phyloP scores from a whole-genome alignment of 1,139 yeast species.

The Debaryomyces singareniensis region DNA sequence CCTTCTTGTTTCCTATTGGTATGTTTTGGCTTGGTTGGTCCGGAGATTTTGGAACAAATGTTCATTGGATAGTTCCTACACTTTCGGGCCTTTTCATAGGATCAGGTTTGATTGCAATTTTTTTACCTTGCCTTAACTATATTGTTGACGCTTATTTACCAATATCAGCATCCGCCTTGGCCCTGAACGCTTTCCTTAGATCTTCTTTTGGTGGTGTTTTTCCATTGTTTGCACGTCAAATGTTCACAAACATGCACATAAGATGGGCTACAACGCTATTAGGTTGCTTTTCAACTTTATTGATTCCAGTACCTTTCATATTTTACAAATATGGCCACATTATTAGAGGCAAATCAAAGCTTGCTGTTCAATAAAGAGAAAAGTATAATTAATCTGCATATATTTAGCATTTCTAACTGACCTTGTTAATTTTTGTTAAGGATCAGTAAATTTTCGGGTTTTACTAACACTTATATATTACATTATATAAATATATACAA shows the following conservation, averaged over 20 bases:
- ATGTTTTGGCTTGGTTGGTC: conserved; percentile 84
- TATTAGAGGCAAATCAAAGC: conserved; percentile 43
- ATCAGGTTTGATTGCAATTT: conserved; percentile 66
- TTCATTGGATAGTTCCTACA: conserved; percentile 87
- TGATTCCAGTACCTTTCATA: conserved; percentile 69
- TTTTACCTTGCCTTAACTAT: conserved; percentile 73
- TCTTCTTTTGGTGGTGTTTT: conserved; percentile 49
- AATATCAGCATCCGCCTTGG: conserved; percentile 84
- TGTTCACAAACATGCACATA: conserved; percentile 72
- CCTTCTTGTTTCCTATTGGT: conserved; percentile 66
- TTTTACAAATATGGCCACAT: conserved; percentile 60
- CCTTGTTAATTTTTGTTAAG: no score
- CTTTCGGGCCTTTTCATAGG: conserved; percentile 69
- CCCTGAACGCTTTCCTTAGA: conserved; percentile 76
- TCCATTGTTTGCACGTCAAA: conserved; percentile 49
- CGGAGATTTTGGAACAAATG: conserved; percentile 59
- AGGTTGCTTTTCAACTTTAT: conserved; percentile 56
- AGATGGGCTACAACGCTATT: conserved; percentile 81
- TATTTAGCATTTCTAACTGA: no score
- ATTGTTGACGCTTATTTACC: conserved; percentile 73
- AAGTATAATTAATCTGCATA: no score
- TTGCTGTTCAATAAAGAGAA: conserved; percentile 1
- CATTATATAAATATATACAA: no score
- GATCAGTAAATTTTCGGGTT: no score
- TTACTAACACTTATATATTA: no score